Base-by-base conservation (phyloP, 192 early-diverging fungal species). In the Linnemannia elongata region DNA sequence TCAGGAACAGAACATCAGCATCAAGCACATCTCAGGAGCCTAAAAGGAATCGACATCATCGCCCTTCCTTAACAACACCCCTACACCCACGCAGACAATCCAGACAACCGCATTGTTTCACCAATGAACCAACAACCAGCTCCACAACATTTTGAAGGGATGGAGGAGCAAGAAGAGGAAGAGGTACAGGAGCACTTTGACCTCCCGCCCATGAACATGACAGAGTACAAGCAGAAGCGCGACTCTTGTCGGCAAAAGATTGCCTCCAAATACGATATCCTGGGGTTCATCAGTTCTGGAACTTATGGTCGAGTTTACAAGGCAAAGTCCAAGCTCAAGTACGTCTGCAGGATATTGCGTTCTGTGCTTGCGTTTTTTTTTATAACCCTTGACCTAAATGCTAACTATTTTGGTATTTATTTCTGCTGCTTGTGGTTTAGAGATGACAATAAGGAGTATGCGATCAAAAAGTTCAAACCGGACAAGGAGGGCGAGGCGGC, bases 261-360 rank as follows among this genome's bases (percentile, higher is more conserved):
- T n/a, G 89, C 90, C 24, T 91, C 92, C 63, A 95, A 95, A 82
- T 97, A 97, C 85, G 93, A 95, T 80, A 95, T 97, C 38, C 85
- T 96, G 35, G 97, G 97, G 49, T 98, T 98, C 83, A 97, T 97
- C 70, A 96, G 95, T 82, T 97, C 97, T 9, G 98, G 98, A 71
- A 99, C 98, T 4, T 99, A 99, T 82, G 98, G 98, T n/a, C 91
- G 96, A 42, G 98, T 99, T 0, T 99, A 96, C 91, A 98, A 98
- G 88, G 98, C 97, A 20, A 92, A 90, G 68, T 95, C 94, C 38
- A 90, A 92, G 44, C 88, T 91, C 77, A 90, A 88, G 84, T 88
- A 81, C 4, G 78, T 27, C 44, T 42, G 17, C 27, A 27, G 6
- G 12, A 66, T 33, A 30, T 10, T 33, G 60, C 10, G n/a, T 66